Conservation (phyloP, 2,329 filamentous ascomycete species). For the Beauveria bassiana region DNA sequence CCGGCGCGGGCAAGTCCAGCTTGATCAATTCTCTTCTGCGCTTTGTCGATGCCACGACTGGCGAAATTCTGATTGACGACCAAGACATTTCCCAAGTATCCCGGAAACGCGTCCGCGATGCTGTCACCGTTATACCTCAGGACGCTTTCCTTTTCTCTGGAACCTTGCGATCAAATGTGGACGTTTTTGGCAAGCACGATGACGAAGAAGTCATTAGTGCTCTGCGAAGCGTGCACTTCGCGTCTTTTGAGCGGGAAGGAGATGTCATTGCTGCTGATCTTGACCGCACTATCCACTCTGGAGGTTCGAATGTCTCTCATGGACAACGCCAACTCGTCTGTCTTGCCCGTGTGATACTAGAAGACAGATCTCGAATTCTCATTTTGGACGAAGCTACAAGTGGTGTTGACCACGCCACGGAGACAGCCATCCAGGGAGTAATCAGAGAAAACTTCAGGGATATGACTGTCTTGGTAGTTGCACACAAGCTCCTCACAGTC, state of each 20-base stretch:
- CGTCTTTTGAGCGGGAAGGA: neutral
- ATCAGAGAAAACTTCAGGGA: slow-evolving; percentile 60
- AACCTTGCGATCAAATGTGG: slow-evolving; percentile 62
- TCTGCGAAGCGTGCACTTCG: slow-evolving; percentile 50
- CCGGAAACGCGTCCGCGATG: neutral
- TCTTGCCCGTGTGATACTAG: slow-evolving; percentile 48
- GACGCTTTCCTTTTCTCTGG: slow-evolving; percentile 70
- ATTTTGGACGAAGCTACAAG: slow-evolving; percentile 57
- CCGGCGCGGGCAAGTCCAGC: slow-evolving; percentile 11
- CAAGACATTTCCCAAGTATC: slow-evolving; percentile 3
- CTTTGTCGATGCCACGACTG: slow-evolving; percentile 1
- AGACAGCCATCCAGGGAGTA: slow-evolving; percentile 57
- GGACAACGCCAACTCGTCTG: slow-evolving; percentile 64
- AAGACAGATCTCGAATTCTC: slow-evolving; percentile 7
- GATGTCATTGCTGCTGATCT: slow-evolving; percentile 36
- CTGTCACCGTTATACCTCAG: slow-evolving; percentile 25
- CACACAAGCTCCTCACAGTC: slow-evolving; percentile 61
- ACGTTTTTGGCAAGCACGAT: slow-evolving; percentile 58
- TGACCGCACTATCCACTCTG: slow-evolving; percentile 50
- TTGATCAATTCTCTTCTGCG: slow-evolving; percentile 9
- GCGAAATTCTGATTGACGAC: neutral
- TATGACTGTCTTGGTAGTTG: slow-evolving; percentile 59
- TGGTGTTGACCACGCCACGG: slow-evolving; percentile 62
- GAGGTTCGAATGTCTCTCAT: slow-evolving; percentile 60
- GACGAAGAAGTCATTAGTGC: slow-evolving; percentile 58